phyloP scores from a whole-genome alignment of 192 early-diverging fungal genomes.

The Linnemannia exigua region DNA sequence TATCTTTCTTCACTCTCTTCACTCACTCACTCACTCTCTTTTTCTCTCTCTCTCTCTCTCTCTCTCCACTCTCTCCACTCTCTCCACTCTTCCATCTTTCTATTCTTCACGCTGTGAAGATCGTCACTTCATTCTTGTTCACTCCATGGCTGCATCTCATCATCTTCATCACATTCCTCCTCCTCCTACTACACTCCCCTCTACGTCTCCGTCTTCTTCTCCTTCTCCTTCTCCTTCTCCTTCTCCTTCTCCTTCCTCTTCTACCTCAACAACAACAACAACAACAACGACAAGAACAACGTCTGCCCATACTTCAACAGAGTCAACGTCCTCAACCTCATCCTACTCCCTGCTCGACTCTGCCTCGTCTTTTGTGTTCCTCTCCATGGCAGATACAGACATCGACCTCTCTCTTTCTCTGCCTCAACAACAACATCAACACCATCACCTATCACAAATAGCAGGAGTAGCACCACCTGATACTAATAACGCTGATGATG shows the following conservation, averaged over 20 bases:
- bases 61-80: not conserved
- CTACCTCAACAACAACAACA: not conserved
- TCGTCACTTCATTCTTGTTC: constrained; percentile 1
- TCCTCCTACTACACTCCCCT: not conserved
- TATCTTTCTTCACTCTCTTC: not conserved
- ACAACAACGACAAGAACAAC: not conserved
- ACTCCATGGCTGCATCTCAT: not conserved
- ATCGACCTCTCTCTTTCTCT: not conserved
- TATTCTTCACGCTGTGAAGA: not conserved
- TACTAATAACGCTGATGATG: no score
- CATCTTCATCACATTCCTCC: constrained; percentile 5
- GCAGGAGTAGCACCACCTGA: not conserved
- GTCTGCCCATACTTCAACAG: not conserved
- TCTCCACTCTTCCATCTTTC: no score
- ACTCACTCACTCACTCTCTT: not conserved
- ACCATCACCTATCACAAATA: not conserved
- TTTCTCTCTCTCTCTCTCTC: not conserved
- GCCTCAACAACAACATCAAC: not conserved
- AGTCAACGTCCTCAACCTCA: not conserved
- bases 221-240: no score
- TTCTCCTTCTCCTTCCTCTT: not conserved
- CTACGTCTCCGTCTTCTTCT: not conserved
- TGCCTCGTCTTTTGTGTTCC: not conserved
- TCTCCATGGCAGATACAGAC: not conserved
- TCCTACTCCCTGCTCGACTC: not conserved